A percentile compares a stretch with the other conserved stretches of the same genome.
phyloP scores from a whole-genome alignment of 2,329 filamentous ascomycete genomes.

The Nakataea oryzae region DNA sequence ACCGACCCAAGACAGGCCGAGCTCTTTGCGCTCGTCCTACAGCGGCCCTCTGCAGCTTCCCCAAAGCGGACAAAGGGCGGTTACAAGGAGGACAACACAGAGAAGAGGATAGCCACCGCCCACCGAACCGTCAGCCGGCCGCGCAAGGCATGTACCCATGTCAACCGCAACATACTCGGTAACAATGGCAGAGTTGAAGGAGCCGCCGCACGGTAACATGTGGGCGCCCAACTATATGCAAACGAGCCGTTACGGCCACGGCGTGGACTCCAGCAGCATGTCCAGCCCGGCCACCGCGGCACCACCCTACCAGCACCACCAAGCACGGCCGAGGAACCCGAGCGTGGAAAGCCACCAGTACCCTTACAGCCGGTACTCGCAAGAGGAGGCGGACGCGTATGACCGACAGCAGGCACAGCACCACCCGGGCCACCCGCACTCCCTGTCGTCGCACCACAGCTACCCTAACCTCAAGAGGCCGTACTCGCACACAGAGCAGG shows the following conservation, averaged over 20 bases:
- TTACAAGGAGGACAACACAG: not conserved
- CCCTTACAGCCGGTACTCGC: slow-evolving; percentile 41
- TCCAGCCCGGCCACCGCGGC: not conserved
- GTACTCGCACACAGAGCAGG: slow-evolving; percentile 44
- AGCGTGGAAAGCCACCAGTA: slow-evolving; percentile 32
- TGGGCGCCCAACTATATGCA: slow-evolving; percentile 47
- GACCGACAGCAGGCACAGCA: slow-evolving; percentile 34
- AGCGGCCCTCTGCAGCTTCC: not conserved
- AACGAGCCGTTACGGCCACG: slow-evolving; percentile 33
- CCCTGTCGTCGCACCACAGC: slow-evolving; percentile 36
- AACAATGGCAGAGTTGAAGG: slow-evolving; percentile 55
- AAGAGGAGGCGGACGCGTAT: slow-evolving; percentile 43
- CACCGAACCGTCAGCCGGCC: not conserved
- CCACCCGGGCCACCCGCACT: slow-evolving; percentile 1
- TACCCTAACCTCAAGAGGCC: slow-evolving; percentile 47
- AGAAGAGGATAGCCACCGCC: not conserved
- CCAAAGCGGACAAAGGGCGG: not conserved
- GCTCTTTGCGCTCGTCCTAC: not conserved
- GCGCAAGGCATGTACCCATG: slow-evolving; percentile 41
- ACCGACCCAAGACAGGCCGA: not conserved
- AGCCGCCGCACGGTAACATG: slow-evolving; percentile 44
- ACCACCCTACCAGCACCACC: slow-evolving; percentile 19
- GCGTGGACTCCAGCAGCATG: slow-evolving; percentile 30
- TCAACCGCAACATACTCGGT: slow-evolving; percentile 52
- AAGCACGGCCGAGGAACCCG: slow-evolving; percentile 39